A percentile compares a stretch with the other conserved stretches of the same genome.
Evolutionary conservation across 176 grass and related monocot species (phyloP).

Genomic region (Panicum miliaceum): DNA sequence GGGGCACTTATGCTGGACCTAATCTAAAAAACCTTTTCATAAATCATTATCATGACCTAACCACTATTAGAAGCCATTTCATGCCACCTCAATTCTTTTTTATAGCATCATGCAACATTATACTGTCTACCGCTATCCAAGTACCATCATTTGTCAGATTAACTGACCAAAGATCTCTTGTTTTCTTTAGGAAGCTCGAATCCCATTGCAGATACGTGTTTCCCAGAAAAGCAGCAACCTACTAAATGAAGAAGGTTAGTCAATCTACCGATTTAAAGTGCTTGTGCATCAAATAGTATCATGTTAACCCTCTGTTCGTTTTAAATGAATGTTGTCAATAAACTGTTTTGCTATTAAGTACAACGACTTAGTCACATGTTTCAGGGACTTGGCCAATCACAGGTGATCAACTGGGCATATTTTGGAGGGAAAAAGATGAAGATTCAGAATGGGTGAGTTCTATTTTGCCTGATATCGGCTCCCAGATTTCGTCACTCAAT

Average conservation of each 20-base stretch:
- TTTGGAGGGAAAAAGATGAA: slow-evolving; percentile 95
- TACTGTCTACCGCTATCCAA: background rate
- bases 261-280: slow-evolving; percentile 20
- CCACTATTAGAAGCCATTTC: slow-evolving; percentile 26
- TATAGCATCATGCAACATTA: slow-evolving; percentile 21
- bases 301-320: no score
- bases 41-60: slow-evolving; percentile 21
- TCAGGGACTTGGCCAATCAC: slow-evolving; percentile 57
- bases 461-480: slow-evolving; percentile 23
- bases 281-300: background rate
- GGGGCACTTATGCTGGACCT: slow-evolving; percentile 41
- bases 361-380: slow-evolving; percentile 5
- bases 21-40: slow-evolving; percentile 9
- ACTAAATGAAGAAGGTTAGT: slow-evolving; percentile 79
- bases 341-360: slow-evolving; percentile 7
- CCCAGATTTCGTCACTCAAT: slow-evolving; percentile 6
- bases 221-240: slow-evolving; percentile 79
- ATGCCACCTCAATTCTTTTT: slow-evolving; percentile 20
- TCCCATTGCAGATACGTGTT: slow-evolving; percentile 88
- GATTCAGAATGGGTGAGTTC: slow-evolving; percentile 94
- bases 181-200: slow-evolving; percentile 70
- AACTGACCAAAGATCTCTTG: slow-evolving; percentile 20
- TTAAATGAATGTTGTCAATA: background rate
- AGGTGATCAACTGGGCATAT: slow-evolving; percentile 74
- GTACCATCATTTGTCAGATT: background rate